phyloP scores from a whole-genome alignment of 1,139 yeast species.

The Lodderomyces jiufengensis region DNA sequence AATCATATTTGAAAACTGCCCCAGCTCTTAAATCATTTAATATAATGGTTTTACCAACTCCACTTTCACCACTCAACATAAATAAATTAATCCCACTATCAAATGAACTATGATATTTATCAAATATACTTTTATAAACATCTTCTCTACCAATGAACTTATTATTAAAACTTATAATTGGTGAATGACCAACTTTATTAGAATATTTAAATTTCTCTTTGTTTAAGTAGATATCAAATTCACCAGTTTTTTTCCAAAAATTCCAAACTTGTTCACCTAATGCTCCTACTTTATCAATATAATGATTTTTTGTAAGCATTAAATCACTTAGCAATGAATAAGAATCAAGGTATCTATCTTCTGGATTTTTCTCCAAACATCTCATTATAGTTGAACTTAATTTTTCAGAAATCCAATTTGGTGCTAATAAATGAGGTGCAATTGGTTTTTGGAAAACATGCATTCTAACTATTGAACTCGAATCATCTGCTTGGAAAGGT shows the following conservation, averaged over 20 bases:
- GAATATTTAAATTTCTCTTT: constrained; percentile 8
- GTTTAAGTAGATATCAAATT: constrained; percentile 8
- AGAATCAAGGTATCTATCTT: constrained; percentile 38
- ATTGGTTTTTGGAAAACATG: constrained; percentile 42
- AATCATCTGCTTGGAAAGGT: constrained; percentile 44
- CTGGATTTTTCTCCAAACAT: constrained; percentile 42
- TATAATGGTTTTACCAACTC: constrained; percentile 47
- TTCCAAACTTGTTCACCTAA: constrained; percentile 12
- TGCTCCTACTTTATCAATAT: constrained; percentile 15
- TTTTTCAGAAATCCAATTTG: constrained; percentile 32
- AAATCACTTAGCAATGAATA: constrained; percentile 39
- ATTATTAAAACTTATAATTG: constrained; percentile 26
- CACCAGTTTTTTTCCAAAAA: constrained; percentile 9
- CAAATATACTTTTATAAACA: constrained; percentile 24
- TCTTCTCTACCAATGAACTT: constrained; percentile 36
- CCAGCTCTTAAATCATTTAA: constrained; percentile 39
- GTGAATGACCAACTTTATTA: constrained; percentile 14
- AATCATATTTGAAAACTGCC: constrained; percentile 34
- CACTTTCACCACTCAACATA: constrained; percentile 43
- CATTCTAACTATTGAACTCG: constrained; percentile 39
- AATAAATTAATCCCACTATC: constrained; percentile 26
- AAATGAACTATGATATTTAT: constrained; percentile 19
- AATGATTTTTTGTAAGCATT: constrained; percentile 18
- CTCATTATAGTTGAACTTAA: constrained; percentile 43
- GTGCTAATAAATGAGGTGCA: constrained; percentile 34